Evolutionary conservation across 2,329 filamentous ascomycete genomes (phyloP).

Genomic region (Neofusicoccum parvum): DNA sequence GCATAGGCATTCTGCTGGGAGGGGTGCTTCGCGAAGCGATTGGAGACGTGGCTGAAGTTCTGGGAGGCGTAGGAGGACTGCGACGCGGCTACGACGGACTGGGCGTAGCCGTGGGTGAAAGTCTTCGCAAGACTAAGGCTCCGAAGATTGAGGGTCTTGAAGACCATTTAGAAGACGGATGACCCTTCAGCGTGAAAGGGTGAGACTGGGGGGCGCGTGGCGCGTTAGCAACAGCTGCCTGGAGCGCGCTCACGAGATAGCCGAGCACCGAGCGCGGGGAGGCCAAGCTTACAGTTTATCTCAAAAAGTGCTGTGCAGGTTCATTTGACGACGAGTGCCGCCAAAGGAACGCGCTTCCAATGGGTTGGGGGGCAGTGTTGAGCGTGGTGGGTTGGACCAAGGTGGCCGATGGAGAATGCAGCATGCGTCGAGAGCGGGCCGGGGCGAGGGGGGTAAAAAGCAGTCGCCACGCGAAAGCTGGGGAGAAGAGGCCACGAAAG

Average conservation of each 20-base stretch:
- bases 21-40: slow-evolving; percentile 50
- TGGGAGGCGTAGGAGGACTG: slow-evolving; percentile 78
- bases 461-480: neutral
- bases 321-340: slow-evolving; percentile 95
- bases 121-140: slow-evolving; percentile 97
- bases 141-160: slow-evolving; percentile 79
- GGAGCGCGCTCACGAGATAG: slow-evolving; percentile 5
- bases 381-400: neutral
- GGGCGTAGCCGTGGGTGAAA: slow-evolving; percentile 96
- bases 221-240: slow-evolving; percentile 19
- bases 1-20: slow-evolving; percentile 79
- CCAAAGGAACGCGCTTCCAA: slow-evolving; percentile 82
- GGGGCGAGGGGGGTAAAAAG: neutral
- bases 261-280: neutral
- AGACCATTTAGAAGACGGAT: slow-evolving; percentile 81
- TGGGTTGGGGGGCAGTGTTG: slow-evolving; percentile 20
- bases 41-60: slow-evolving; percentile 49
- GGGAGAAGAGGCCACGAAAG: slow-evolving; percentile 3
- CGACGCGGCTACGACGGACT: slow-evolving; percentile 93
- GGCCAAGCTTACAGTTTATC: slow-evolving; percentile 62
- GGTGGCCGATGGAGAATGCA: neutral
- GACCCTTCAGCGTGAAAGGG: slow-evolving; percentile 62
- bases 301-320: slow-evolving; percentile 76
- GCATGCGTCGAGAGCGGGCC: neutral
- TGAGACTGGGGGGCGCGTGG: slow-evolving; percentile 40